phyloP scores from a whole-genome alignment of 2,329 filamentous ascomycete species.

The Pleomassaria siparia region DNA sequence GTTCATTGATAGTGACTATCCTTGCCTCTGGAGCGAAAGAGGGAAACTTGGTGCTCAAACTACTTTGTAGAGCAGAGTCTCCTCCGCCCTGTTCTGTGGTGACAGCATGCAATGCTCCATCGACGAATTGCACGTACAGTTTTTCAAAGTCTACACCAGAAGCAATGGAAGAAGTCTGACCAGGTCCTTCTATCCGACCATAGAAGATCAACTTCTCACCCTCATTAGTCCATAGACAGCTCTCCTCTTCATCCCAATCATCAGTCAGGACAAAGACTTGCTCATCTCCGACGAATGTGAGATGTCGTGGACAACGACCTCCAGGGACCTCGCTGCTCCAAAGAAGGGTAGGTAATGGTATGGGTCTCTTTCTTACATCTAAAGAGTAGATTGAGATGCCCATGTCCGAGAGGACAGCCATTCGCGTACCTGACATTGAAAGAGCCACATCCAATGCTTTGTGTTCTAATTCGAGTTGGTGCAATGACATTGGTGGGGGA shows the following conservation, averaged over 20 bases:
- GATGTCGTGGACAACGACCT: conserved; percentile 45
- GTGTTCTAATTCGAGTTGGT: conserved; percentile 65
- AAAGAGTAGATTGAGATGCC: conserved; percentile 72
- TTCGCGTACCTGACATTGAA: conserved; percentile 43
- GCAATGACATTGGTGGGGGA: conserved; percentile 89
- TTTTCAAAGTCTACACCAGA: conserved; percentile 22
- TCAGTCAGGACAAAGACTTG: conserved; percentile 40
- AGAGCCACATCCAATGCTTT: conserved; percentile 76
- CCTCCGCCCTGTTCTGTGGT: conserved; percentile 8
- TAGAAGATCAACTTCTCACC: conserved; percentile 19
- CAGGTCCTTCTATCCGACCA: conserved; percentile 28
- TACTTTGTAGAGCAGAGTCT: conserved; percentile 20
- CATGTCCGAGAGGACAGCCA: conserved; percentile 71
- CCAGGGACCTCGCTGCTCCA: conserved; percentile 34
- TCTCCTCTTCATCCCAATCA: conserved; percentile 33
- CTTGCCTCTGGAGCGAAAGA: conserved; percentile 29
- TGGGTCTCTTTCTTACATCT: conserved; percentile 60
- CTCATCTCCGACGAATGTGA: conserved; percentile 48
- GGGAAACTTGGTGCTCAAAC: conserved; percentile 25
- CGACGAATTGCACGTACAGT: conserved; percentile 26
- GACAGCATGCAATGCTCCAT: conserved; percentile 24
- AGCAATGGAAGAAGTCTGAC: conserved; percentile 23
- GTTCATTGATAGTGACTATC: conserved; percentile 21
- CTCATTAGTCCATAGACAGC: conserved; percentile 29
- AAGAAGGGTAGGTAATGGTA: conserved; percentile 48